These are phyloP conservation scores for Coemansia aciculifera DNA, from an alignment of 192 early-diverging fungal genomes.

Conservation along the genomic window DNA sequence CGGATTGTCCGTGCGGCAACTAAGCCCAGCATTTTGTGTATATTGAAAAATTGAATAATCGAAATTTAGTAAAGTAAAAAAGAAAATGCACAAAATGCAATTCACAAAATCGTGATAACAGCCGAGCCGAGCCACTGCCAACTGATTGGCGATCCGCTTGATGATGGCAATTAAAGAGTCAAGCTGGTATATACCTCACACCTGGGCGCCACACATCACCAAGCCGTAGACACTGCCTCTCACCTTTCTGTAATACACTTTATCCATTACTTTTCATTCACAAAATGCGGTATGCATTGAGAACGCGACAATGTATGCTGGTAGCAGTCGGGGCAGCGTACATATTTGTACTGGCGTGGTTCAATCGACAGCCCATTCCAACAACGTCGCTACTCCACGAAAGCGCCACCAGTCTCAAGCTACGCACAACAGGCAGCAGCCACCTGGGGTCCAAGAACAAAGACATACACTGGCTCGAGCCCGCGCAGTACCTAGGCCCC, in stretches of 20 bases:
- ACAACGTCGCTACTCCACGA: constrained; percentile 48
- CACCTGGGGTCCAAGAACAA: constrained; percentile 33
- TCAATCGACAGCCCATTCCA: constrained; percentile 55
- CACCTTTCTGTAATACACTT: too few species aligned
- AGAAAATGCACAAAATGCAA: too few species aligned
- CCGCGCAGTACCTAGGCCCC: constrained; percentile 16
- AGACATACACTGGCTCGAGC: constrained; percentile 50
- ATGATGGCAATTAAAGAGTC: too few species aligned
- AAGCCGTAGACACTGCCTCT: too few species aligned
- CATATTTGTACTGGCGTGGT: constrained; percentile 50
- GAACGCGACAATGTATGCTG: constrained; percentile 47
- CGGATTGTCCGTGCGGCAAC: constrained; percentile 23
- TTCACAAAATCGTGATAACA: too few species aligned
- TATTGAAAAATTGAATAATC: neutral
- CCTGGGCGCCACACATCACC: too few species aligned
- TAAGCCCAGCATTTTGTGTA: constrained; percentile 33
- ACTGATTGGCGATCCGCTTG: too few species aligned
- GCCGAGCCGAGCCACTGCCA: neutral
- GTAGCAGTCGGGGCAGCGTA: constrained; percentile 45
- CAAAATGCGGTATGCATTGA: constrained; percentile 42
- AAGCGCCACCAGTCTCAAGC: constrained; percentile 23
- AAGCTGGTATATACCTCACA: too few species aligned
- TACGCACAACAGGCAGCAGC: constrained; percentile 23
- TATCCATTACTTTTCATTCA: neutral
- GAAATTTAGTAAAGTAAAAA: too few species aligned